Conservation (phyloP, 2,329 filamentous ascomycete genomes). For the Neopestalotiopsis sp. region DNA sequence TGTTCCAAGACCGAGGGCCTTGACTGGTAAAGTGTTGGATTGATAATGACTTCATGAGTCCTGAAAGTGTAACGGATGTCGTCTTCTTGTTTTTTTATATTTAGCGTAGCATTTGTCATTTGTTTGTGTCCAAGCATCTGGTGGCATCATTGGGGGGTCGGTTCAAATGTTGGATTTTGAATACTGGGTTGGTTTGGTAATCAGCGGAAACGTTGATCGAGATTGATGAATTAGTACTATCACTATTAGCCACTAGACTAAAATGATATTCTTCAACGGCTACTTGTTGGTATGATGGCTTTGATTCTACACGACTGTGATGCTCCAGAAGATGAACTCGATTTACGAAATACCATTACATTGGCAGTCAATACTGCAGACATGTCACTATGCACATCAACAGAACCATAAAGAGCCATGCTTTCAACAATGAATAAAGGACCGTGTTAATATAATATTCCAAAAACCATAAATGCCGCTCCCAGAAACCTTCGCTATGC, state of each 20-base stretch:
- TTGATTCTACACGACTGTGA: no score
- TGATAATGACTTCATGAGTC: background rate
- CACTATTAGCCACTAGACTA: background rate
- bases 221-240: slow-evolving; percentile 4
- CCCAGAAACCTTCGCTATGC: background rate
- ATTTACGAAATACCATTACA: no score
- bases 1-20: slow-evolving; percentile 13
- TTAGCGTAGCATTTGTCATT: slow-evolving; percentile 1
- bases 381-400: no score
- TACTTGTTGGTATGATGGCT: background rate
- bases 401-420: no score
- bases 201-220: background rate
- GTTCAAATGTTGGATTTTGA: background rate
- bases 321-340: no score
- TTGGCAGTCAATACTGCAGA: no score
- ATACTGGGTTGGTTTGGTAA: background rate
- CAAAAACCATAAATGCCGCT: no score
- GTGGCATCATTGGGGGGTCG: background rate
- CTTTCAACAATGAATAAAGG: no score
- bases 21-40: background rate
- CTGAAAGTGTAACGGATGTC: background rate
- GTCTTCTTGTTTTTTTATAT: background rate
- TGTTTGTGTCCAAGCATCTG: background rate
- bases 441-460: no score
- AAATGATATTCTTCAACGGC: background rate